A percentile compares a stretch with the other conserved stretches of the same genome.
Conservation (phyloP, 2,329 filamentous ascomycete genomes). For the Coniella lustricola region DNA sequence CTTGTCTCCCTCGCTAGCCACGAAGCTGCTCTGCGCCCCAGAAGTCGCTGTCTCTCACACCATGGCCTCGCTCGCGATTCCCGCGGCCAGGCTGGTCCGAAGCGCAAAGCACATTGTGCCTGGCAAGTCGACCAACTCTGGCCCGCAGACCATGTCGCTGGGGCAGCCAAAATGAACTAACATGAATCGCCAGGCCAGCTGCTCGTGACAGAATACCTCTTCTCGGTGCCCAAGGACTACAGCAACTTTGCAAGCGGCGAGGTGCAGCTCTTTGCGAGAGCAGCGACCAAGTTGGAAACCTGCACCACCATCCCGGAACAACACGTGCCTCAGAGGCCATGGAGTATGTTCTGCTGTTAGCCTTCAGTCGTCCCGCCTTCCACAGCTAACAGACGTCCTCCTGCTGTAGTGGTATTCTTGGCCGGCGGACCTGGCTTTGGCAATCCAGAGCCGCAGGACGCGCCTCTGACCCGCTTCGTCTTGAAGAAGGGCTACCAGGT, state of each 20-base stretch:
- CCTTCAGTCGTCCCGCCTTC: too few relatives aligned
- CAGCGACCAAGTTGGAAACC: slow-evolving; percentile 58
- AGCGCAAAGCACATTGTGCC: slow-evolving; percentile 9
- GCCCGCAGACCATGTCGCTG: too few relatives aligned
- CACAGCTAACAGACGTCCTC: neutral
- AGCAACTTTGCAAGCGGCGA: slow-evolving; percentile 49
- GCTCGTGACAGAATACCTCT: slow-evolving; percentile 73
- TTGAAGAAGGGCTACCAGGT: slow-evolving; percentile 78
- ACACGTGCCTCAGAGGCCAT: slow-evolving; percentile 16
- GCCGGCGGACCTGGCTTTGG: slow-evolving; percentile 82
- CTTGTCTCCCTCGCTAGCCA: neutral
- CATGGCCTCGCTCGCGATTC: slow-evolving; percentile 8
- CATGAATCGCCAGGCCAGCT: slow-evolving; percentile 54
- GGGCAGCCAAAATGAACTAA: neutral
- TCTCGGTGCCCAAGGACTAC: slow-evolving; percentile 80
- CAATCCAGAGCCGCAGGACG: slow-evolving; percentile 67
- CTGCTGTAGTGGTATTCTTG: slow-evolving; percentile 57
- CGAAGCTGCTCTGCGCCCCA: neutral
- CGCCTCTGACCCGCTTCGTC: slow-evolving; percentile 61
- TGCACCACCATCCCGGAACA: slow-evolving; percentile 44
- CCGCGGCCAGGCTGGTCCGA: slow-evolving; percentile 9
- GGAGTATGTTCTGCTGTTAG: neutral
- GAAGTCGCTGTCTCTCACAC: neutral
- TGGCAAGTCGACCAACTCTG: slow-evolving; percentile 1
- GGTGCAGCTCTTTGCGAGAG: slow-evolving; percentile 72